Evolutionary conservation across 2,329 filamentous ascomycete genomes (phyloP), one percentile per base, ranked within the genome.

Genomic region (Arthrinium puccinioides): DNA sequence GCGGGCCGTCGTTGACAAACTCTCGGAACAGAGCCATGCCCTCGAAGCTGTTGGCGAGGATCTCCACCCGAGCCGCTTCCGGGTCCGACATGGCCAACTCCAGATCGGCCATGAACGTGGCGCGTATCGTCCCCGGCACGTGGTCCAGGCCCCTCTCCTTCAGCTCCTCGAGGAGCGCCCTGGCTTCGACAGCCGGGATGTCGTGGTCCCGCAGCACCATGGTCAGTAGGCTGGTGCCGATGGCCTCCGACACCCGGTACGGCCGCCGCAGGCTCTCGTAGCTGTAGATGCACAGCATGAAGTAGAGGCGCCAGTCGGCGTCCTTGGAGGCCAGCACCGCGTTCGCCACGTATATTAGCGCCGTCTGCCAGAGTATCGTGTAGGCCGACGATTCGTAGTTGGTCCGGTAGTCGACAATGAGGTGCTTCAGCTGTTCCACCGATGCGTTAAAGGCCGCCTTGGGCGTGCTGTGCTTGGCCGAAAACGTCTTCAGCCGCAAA

Each of bases 331-430:
- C 45, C 13, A 50, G 46, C 0, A 64, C 43, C 10, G 57, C 60
- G 23, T 66, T 66, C 5, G 56, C 49, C 1, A 66, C 49, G 24
- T 64, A 65, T 3, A 61, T 54, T 15, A 67, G 44, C 2, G 57
- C 61, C 4, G 52, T 63, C 33, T 66, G 60, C 61, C 62, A 67
- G 3, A 66, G 47, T 7, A 66, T 54, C 2, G 59, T 58, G 36
- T 57, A 62, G 1, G 51, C 47, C 3, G 62, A 61, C 7, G 52
- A 54, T 7, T 44, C 36, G 29, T 62, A 54, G 4, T 51, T 49
- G 14, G 49, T 47, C 13, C 61, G 56, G 39, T 62, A 65, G 11
- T 54, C 47, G 18, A 64, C 38, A 5, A 66, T 47, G 2, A 65
- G 51, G 6, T 52, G 51, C 40, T 66, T 64, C 8, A 66, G 50